Evolutionary conservation across 2,329 filamentous ascomycete species (phyloP).

Genomic region (Scopulariopsis brevicaulis): DNA sequence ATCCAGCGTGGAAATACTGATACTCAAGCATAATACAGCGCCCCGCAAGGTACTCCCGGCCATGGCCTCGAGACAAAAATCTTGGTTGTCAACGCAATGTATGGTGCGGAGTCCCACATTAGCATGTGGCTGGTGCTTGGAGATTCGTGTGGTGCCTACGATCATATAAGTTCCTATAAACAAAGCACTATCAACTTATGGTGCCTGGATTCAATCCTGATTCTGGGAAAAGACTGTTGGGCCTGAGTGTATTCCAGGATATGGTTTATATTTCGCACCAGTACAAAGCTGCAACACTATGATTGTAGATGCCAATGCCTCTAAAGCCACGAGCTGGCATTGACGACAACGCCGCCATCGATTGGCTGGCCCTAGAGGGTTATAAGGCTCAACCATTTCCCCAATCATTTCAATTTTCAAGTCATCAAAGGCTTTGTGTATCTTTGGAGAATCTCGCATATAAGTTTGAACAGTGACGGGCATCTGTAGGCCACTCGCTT

Average conservation of each 20-base stretch:
- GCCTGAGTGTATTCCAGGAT: too few relatives aligned
- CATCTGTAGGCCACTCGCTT: too few relatives aligned
- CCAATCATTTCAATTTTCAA: constrained; percentile 43
- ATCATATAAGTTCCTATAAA: constrained; percentile 41
- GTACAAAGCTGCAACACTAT: constrained; percentile 18
- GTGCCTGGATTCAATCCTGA: too few relatives aligned
- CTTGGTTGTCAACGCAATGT: constrained; percentile 36
- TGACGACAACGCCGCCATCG: constrained; percentile 38
- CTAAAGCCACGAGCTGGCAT: constrained; percentile 38
- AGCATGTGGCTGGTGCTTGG: constrained; percentile 26
- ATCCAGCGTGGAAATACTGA: background rate
- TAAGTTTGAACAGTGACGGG: too few relatives aligned
- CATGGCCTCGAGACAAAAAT: constrained; percentile 38
- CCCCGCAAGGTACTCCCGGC: constrained; percentile 41
- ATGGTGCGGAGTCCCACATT: constrained; percentile 20
- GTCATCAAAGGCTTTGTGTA: constrained; percentile 37
- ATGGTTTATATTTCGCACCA: background rate
- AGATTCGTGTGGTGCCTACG: constrained; percentile 35
- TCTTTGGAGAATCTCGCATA: too few relatives aligned
- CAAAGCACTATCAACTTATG: too few relatives aligned
- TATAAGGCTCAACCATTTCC: constrained; percentile 38
- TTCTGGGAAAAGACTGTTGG: too few relatives aligned
- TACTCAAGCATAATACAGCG: constrained; percentile 33
- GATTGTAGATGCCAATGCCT: constrained; percentile 42
- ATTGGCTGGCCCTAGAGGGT: constrained; percentile 35